Conservation (phyloP, 225 moss, liverwort and hornwort genomes). For the Takakia lepidozioides region DNA sequence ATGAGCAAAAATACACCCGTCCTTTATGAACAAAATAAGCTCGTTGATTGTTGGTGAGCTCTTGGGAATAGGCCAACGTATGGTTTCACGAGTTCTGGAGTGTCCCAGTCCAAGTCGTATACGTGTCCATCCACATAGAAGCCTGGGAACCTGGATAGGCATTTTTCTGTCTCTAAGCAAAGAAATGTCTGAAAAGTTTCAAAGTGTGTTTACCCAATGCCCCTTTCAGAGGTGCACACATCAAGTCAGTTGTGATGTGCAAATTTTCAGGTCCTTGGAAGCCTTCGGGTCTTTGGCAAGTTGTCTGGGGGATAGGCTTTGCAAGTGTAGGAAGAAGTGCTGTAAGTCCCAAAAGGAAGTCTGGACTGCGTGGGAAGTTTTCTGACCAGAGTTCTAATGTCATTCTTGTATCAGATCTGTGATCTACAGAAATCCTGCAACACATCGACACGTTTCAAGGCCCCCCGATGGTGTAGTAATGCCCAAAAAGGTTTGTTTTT, state of each 20-base stretch:
- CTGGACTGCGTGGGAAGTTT: too few relatives aligned
- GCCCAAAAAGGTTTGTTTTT: conserved; percentile 47
- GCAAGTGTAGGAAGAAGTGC: neutral
- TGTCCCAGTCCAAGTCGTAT: too few relatives aligned
- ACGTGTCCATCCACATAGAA: too few relatives aligned
- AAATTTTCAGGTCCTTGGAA: neutral
- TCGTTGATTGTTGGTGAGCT: too few relatives aligned
- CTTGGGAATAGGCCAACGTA: too few relatives aligned
- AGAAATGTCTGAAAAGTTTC: too few relatives aligned
- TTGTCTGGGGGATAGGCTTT: neutral
- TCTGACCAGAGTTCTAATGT: conserved; percentile 2
- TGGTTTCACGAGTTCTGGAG: too few relatives aligned
- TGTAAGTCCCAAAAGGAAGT: neutral
- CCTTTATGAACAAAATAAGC: too few relatives aligned
- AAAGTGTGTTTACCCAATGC: too few relatives aligned
- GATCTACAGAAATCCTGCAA: conserved; percentile 54
- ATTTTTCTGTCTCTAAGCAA: too few relatives aligned
- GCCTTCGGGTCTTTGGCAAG: neutral
- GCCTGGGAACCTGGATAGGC: too few relatives aligned
- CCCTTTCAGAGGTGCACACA: neutral
- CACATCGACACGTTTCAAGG: conserved; percentile 70
- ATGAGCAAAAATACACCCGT: too few relatives aligned
- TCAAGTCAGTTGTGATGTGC: neutral
- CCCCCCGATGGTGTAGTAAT: conserved; percentile 57
- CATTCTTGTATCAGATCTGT: conserved; percentile 56